Base-by-base conservation (phyloP, 352 stramenopile genomes). In the Globisporangium abappressorium region DNA sequence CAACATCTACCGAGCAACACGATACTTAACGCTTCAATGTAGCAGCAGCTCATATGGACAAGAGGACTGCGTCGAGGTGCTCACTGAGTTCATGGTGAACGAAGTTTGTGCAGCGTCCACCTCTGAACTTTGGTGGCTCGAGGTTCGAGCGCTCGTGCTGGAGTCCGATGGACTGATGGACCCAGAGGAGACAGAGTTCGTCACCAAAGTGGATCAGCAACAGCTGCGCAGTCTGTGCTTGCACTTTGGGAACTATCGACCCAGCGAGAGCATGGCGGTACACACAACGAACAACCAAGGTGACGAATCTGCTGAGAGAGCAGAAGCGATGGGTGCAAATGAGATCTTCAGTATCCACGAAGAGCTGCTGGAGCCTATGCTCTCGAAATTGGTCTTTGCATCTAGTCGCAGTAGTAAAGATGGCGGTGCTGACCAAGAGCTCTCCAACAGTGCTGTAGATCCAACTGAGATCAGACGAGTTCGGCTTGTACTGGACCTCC, bases 61-160 rank as follows among this genome's bases (percentile, higher is more conserved):
- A n/a, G 5, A 49, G 41, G 9, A 47, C 15, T 33, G 2, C 9
- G 64, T 63, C 9, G 20, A 58, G 3, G 43, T 76, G 6, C 67
- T 85, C 0, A 62, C 68, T 1, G 82, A 87, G n/a, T 28, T 91
- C 12, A 71, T 73, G 1, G 72, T 91, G 34, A 83, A 78, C 41
- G 85, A 92, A 70, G 79, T 87, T 0, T 87, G 81, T 43, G 62
- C 74, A 43, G 72, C 73, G 12, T 72, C 78, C 2, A 80, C 78
- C 1, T 87, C 80, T 0, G 74, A 89, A 43, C 54, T 84, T 9
- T 92, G 85, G 82, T 93, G 82, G 82, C 43, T 93, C 0, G 75
- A 91, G 47, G 62, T 92, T n/a, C 70, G 73, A 36, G 80, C 72
- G 7, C 66, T 70, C 3, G 53, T 74, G 6, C 2, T 91, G 8